phyloP scores from a whole-genome alignment of 2,329 filamentous ascomycete genomes.

The Hortaea werneckii region DNA sequence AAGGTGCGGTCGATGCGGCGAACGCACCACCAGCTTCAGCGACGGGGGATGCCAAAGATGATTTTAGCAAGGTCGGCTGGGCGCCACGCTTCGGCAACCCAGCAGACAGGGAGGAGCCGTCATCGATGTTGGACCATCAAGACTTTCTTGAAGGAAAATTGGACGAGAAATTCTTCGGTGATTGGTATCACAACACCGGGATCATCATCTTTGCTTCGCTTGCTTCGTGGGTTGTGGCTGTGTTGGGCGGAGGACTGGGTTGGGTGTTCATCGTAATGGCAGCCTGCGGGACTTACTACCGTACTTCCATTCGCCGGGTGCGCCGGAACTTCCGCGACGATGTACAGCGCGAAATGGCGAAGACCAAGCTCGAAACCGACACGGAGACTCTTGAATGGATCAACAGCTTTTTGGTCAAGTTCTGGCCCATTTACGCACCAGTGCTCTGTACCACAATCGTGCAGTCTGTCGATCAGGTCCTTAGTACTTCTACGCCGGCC shows the following conservation, averaged over 20 bases:
- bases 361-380: slow-evolving; percentile 80
- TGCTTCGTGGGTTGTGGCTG: slow-evolving; percentile 77
- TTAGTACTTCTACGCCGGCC: slow-evolving; percentile 81
- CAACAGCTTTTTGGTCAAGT: slow-evolving; percentile 96
- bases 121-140: slow-evolving; percentile 71
- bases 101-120: slow-evolving; percentile 42
- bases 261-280: slow-evolving; percentile 95
- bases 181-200: slow-evolving; percentile 98
- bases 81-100: slow-evolving; percentile 72
- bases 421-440: slow-evolving; percentile 97
- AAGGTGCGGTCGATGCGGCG: slow-evolving; percentile 50
- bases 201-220: slow-evolving; percentile 89
- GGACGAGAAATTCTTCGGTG: slow-evolving; percentile 84
- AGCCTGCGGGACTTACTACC: slow-evolving; percentile 85
- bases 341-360: slow-evolving; percentile 75
- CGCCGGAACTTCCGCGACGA: slow-evolving; percentile 95
- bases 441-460: slow-evolving; percentile 87
- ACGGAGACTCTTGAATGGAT: slow-evolving; percentile 96
- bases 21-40: slow-evolving; percentile 43
- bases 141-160: slow-evolving; percentile 77
- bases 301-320: slow-evolving; percentile 86
- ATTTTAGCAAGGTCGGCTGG: slow-evolving; percentile 63
- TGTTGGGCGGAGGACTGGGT: slow-evolving; percentile 79
- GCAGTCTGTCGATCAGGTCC: slow-evolving; percentile 87
- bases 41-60: slow-evolving; percentile 42